Evolutionary conservation across 129 eudicot species (phyloP).

Genomic region (Artemisia argyi): DNA sequence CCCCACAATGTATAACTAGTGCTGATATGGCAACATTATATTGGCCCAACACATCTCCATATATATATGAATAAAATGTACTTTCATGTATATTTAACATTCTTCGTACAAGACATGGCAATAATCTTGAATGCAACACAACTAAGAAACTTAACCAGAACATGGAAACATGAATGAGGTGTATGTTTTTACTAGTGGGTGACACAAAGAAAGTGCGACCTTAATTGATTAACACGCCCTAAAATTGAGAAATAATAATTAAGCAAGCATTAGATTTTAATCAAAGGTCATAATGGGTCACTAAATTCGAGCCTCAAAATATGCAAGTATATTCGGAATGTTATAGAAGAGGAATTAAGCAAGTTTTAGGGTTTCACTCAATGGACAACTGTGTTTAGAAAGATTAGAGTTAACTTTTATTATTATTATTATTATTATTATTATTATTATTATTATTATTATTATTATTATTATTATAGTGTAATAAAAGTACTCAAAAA

Average conservation of each 20-base stretch:
- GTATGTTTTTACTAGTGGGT: slow-evolving; percentile 21
- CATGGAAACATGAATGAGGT: slow-evolving; percentile 10
- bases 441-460: too few relatives aligned
- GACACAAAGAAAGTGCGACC: slow-evolving; percentile 20
- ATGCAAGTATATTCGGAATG: slow-evolving; percentile 30
- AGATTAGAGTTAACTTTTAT: too few relatives aligned
- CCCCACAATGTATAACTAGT: slow-evolving; percentile 12
- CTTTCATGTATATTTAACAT: too few relatives aligned
- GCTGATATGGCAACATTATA: slow-evolving; percentile 29
- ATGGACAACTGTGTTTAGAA: too few relatives aligned
- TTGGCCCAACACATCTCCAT: slow-evolving; percentile 20
- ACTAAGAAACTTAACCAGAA: background rate
- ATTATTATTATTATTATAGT: too few relatives aligned
- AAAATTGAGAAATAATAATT: slow-evolving; percentile 22
- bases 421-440: too few relatives aligned
- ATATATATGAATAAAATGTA: background rate
- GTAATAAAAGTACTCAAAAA: too few relatives aligned
- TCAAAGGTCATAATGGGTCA: slow-evolving; percentile 21
- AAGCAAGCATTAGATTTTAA: slow-evolving; percentile 10
- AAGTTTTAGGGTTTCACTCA: slow-evolving; percentile 8
- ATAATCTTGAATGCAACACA: too few relatives aligned
- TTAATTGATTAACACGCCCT: slow-evolving; percentile 21
- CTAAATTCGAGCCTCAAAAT: slow-evolving; percentile 27
- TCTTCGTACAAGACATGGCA: too few relatives aligned
- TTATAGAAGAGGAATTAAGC: slow-evolving; percentile 9